Conservation (phyloP, 805 yeast genomes). For the Blastobotrys terrestris region DNA sequence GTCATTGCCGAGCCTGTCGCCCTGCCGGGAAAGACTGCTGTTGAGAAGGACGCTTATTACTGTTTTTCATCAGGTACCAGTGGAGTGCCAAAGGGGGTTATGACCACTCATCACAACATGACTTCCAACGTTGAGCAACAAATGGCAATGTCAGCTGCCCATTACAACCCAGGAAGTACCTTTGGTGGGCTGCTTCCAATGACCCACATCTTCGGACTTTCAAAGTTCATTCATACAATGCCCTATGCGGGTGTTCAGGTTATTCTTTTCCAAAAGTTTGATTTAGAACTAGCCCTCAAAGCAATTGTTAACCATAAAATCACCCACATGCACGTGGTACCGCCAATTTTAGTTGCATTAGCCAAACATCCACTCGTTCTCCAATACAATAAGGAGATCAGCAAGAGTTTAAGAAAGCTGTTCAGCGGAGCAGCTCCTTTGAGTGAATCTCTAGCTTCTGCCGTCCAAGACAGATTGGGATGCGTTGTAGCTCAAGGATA, state of each 20-base stretch:
- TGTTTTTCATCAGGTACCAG: slow-evolving; percentile 28
- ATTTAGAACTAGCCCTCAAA: slow-evolving; percentile 27
- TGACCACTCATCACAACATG: slow-evolving; percentile 48
- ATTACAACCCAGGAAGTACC: neutral
- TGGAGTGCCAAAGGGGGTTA: slow-evolving; percentile 72
- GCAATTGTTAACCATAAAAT: slow-evolving; percentile 29
- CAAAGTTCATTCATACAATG: slow-evolving; percentile 47
- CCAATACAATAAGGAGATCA: slow-evolving; percentile 37
- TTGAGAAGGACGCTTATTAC: slow-evolving; percentile 21
- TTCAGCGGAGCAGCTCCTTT: slow-evolving; percentile 47
- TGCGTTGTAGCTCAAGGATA: slow-evolving; percentile 15
- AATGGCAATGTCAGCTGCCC: neutral
- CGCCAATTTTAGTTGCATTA: slow-evolving; percentile 38
- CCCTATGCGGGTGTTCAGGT: slow-evolving; percentile 41
- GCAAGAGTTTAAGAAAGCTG: slow-evolving; percentile 36
- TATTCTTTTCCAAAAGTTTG: slow-evolving; percentile 29
- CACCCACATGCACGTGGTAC: slow-evolving; percentile 36
- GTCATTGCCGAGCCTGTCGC: neutral
- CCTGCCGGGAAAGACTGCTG: neutral
- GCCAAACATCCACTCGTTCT: slow-evolving; percentile 42
- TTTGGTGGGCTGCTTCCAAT: slow-evolving; percentile 16
- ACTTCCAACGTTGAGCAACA: slow-evolving; percentile 29
- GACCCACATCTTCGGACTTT: slow-evolving; percentile 47
- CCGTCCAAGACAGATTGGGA: slow-evolving; percentile 19
- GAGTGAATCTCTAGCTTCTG: slow-evolving; percentile 11